phyloP scores from a whole-genome alignment of 441 rosid species.

The Erysimum cheiri region DNA sequence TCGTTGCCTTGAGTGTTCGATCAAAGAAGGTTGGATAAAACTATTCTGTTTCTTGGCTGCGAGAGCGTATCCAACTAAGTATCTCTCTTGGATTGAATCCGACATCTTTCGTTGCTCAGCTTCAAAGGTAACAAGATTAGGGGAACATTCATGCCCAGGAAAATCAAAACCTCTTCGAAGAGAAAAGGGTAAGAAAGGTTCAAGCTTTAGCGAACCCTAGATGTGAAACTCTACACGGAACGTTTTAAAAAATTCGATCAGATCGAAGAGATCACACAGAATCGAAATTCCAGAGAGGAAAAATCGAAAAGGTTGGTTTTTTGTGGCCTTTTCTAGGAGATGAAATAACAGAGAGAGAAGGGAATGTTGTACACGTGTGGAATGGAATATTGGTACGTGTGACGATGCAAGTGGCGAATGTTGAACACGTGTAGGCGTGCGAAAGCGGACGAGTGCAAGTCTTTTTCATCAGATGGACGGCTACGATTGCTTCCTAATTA shows the following conservation, averaged over 20 bases:
- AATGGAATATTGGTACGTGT: conserved; percentile 39
- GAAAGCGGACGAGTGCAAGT: conserved; percentile 10
- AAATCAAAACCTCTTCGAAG: conserved; percentile 25
- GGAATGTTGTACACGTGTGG: conserved; percentile 45
- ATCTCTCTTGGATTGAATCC: conserved; percentile 37
- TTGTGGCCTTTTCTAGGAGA: conserved; percentile 19
- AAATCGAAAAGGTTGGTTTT: conserved; percentile 34
- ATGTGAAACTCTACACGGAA: conserved; percentile 24
- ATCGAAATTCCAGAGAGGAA: conserved; percentile 32
- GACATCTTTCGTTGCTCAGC: conserved; percentile 43
- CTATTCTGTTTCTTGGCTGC: conserved; percentile 60
- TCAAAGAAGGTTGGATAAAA: conserved; percentile 64
- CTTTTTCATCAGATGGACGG: conserved; percentile 33
- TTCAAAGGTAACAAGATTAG: conserved; percentile 24
- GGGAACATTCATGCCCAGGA: conserved; percentile 38
- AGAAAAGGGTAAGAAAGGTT: conserved; percentile 1
- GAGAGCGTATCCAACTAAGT: conserved; percentile 64
- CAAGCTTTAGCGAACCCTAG: conserved; percentile 19
- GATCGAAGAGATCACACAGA: conserved; percentile 39
- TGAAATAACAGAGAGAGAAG: conserved; percentile 34
- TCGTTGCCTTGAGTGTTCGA: conserved; percentile 50
- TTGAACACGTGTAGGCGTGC: conserved; percentile 38
- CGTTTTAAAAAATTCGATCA: neutral
- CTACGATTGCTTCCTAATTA: neutral
- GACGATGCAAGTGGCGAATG: conserved; percentile 35